phyloP scores from a whole-genome alignment of 495 filamentous ascomycete genomes.

The Hyaloscypha bicolor region DNA sequence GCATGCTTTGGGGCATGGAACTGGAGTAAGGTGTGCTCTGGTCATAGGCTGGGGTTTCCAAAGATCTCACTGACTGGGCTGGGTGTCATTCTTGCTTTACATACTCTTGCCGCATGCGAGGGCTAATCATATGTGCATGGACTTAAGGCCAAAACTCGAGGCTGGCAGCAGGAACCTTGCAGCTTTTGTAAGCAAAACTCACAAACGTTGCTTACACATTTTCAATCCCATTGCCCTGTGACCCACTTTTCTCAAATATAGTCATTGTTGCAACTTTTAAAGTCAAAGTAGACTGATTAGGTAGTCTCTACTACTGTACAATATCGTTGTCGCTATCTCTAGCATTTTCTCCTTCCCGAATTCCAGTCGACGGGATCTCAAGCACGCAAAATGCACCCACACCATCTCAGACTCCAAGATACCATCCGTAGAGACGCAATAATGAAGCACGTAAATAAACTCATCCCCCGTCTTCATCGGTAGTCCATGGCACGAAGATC shows the following conservation, averaged over 20 bases:
- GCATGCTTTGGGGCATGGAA: background rate
- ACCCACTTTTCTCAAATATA: background rate
- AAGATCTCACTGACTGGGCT: background rate
- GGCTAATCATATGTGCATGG: background rate
- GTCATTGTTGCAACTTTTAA: background rate
- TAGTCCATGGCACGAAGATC: conserved; percentile 39
- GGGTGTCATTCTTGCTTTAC: background rate
- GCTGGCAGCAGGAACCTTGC: background rate
- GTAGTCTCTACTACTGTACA: conserved; percentile 12
- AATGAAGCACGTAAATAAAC: background rate
- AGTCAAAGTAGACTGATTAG: conserved; percentile 10
- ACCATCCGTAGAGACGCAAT: conserved; percentile 18
- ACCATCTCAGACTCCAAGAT: conserved; percentile 22
- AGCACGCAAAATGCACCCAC: background rate
- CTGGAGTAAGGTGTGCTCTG: background rate
- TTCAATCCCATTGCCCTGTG: background rate
- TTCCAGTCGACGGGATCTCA: background rate
- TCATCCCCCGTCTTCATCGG: conserved; percentile 13
- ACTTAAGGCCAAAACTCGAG: background rate
- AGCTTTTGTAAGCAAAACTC: background rate
- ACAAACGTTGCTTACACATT: background rate
- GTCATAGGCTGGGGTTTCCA: background rate
- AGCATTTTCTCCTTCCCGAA: background rate
- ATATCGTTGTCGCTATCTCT: conserved; percentile 3
- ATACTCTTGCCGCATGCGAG: background rate